Evolutionary conservation across 2,329 filamentous ascomycete genomes (phyloP), one percentile per base, ranked within the genome.

Genomic region (Pseudogymnoascus sp.): DNA sequence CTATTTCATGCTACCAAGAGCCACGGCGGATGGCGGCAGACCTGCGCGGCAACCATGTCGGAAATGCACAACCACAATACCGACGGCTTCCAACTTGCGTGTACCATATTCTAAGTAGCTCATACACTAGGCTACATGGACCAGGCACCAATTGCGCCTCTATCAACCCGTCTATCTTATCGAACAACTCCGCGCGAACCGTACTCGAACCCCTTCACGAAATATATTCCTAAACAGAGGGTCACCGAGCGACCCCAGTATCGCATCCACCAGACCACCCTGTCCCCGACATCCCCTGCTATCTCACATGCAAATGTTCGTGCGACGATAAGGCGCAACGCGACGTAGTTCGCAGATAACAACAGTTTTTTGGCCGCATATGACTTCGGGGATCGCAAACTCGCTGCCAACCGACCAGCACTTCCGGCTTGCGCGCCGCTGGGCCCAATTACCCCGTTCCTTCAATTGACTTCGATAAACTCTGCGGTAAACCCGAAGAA

Each of bases 301-400:
- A 18, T 55, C 49, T 55, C 49, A 55, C 49, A 55, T 55, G 49
- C 49, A 33, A 55, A 55, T 55, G 49, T 18, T 55, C 16, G 49
- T 55, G 49, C 49, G 28, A 55, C 49, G 49, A 55, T 55, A 55
- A 55, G 49, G 49, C 49, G 49, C 49, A 55, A 55, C 49, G 49
- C 49, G 49, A 55, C 49, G n/a, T 55, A 55, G 49, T 14, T 55
- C 45, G 49, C 49, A 33, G 49, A 55, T 55, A 55, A 55, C 28
- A 33, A 55, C n/a, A 18, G 3, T 23, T 23, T 55, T 55, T 55
- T 55, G 49, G 49, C 49, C 49, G 16, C 49, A 12, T 33, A 55
- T 55, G 49, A 55, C 49, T 55, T 55, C 49, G 31, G 2, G 25
- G n/a, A 55, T 55, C 49, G 28, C 49, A 55, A 55, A 55, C 49